Evolutionary conservation across 2,329 filamentous ascomycete genomes (phyloP).

Genomic region (Sarocladium brachiariae): DNA sequence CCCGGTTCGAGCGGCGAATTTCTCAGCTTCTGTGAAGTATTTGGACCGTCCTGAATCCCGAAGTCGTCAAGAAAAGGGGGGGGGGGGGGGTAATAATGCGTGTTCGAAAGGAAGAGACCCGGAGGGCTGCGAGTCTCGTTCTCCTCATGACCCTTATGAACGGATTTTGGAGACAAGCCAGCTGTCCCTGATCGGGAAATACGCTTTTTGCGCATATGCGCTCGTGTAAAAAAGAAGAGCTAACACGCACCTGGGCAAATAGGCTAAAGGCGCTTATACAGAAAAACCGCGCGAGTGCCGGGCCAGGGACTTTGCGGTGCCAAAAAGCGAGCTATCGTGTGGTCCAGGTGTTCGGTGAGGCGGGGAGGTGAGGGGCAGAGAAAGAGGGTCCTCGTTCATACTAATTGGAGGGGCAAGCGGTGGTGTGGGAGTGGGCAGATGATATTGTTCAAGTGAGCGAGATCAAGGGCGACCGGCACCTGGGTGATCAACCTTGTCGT

Average conservation of each 20-base stretch:
- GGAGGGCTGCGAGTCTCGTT: background rate
- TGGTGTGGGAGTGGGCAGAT: no score
- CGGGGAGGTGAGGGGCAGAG: background rate
- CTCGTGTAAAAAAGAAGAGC: background rate
- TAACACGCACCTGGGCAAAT: background rate
- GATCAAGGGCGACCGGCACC: no score
- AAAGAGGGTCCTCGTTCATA: background rate
- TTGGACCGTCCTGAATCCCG: no score
- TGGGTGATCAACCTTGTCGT: no score
- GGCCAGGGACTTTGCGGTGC: background rate
- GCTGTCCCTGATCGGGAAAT: background rate
- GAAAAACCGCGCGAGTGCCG: conserved; percentile 5
- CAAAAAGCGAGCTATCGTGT: background rate
- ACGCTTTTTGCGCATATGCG: conserved; percentile 1
- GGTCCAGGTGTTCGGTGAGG: background rate
- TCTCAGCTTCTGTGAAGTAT: no score
- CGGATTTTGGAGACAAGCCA: background rate
- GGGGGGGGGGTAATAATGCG: background rate
- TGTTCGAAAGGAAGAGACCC: background rate
- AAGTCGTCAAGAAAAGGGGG: no score
- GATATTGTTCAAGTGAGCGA: no score
- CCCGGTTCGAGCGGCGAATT: no score
- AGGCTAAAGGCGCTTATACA: conserved; percentile 7
- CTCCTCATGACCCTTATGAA: no score
- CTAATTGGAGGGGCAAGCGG: background rate